Base-by-base conservation (phyloP, 805 yeast species). In the Saturnispora serradocipensis region DNA sequence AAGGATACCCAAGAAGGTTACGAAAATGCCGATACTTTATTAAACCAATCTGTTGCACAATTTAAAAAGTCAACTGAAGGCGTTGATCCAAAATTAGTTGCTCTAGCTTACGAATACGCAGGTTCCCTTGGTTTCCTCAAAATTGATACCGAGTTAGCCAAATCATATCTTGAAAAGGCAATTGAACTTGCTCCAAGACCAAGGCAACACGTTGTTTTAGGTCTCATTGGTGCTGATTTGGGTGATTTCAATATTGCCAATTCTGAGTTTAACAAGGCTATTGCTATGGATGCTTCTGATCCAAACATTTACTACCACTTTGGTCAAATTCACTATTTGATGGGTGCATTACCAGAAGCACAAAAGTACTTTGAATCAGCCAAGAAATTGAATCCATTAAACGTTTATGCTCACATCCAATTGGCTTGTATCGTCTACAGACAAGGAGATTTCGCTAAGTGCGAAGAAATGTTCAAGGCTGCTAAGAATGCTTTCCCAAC, bases 291-390 rank as follows among this genome's bases (percentile, higher is more conserved):
- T 63, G 80, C 91, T 47, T 71, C 78, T 24, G 80, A 82, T 62
- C 82, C 93, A 34, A 96, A 93, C 64, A 79, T 85, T 58, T 87
- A 83, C 74, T 93, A 93, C 75, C 99, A 93, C 72, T 82, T 85
- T 67, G 99, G 95, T 59, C 99, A 93, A 78, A 76, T 90, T 65
- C 80, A 77, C 67, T 91, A 90, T 72, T 73, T 93, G 62, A 80
- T 87, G 56, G 84, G 83, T 56, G 86, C 88, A 55, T 80, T 86
- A 62, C 71, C 70, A 38, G 74, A 80, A 57, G 97, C 99, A 36
- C 77, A 81, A 62, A 71, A 67, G 40, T 81, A 86, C 70, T 93
- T 89, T 65, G 77, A 76, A 60, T 84, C 82, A 69, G 85, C 96
- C 45, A 82, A 83, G 64, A 80, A 79, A 57, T 73, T 80, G 61